Evolutionary conservation across 306 rosid genomes (phyloP).

Genomic region (Acacia confusa): DNA sequence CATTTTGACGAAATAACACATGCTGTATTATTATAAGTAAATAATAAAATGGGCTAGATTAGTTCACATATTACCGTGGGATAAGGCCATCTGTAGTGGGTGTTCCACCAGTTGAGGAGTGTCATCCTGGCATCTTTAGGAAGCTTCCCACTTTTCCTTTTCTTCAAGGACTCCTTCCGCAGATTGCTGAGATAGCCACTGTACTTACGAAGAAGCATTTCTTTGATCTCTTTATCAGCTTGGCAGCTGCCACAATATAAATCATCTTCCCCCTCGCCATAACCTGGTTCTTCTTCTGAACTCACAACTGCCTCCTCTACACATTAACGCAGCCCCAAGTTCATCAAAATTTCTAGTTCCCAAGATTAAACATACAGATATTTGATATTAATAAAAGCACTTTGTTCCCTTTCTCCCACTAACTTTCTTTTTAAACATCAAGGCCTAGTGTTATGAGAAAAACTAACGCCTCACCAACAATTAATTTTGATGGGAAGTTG

Average conservation of each 20-base stretch:
- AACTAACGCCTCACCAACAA: neutral
- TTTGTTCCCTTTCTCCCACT: neutral
- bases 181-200: slow-evolving; percentile 75
- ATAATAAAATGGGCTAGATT: too few species aligned
- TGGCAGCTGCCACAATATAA: slow-evolving; percentile 23
- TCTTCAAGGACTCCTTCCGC: slow-evolving; percentile 69
- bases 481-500: neutral
- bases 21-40: neutral
- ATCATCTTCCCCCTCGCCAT: slow-evolving; percentile 45
- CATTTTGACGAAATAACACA: neutral
- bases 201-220: slow-evolving; percentile 72
- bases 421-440: neutral
- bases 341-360: neutral
- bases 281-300: slow-evolving; percentile 46
- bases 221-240: slow-evolving; percentile 62
- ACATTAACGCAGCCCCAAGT: neutral
- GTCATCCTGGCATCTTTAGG: slow-evolving; percentile 74
- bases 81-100: slow-evolving; percentile 84
- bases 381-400: neutral
- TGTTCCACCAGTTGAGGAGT: slow-evolving; percentile 71
- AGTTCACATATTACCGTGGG: slow-evolving; percentile 58
- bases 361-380: neutral
- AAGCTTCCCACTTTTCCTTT: slow-evolving; percentile 83
- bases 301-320: slow-evolving; percentile 45
- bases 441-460: too few species aligned